phyloP scores from a whole-genome alignment of 1,139 yeast species.

The Taphrina sp. region DNA sequence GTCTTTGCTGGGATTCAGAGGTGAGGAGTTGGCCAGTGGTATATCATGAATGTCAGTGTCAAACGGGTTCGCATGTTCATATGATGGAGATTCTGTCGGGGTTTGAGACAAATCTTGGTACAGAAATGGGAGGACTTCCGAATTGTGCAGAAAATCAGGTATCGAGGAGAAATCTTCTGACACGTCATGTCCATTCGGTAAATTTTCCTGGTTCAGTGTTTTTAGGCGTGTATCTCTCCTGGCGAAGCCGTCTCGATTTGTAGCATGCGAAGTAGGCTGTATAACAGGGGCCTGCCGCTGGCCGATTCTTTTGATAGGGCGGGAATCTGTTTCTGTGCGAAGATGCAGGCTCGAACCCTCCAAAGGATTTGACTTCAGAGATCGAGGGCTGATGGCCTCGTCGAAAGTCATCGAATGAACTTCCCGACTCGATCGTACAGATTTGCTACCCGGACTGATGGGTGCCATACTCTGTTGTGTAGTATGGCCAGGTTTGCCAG shows the following conservation, averaged over 20 bases:
- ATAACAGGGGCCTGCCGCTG: background rate
- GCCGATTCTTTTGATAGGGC: background rate
- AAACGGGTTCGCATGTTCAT: background rate
- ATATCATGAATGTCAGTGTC: background rate
- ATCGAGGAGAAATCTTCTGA: too few relatives aligned
- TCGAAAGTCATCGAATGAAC: background rate
- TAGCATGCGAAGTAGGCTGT: background rate
- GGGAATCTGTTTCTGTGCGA: background rate
- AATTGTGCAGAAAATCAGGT: too few relatives aligned
- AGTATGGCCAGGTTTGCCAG: too few relatives aligned
- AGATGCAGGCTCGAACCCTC: background rate
- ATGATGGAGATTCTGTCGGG: background rate
- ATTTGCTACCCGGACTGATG: too few relatives aligned
- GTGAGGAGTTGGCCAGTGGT: background rate
- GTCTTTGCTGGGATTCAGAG: slow-evolving; percentile 5
- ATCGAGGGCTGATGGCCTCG: background rate
- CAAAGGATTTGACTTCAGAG: background rate
- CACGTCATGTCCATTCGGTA: too few relatives aligned
- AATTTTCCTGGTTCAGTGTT: too few relatives aligned
- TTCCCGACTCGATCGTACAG: background rate
- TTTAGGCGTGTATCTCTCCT: too few relatives aligned
- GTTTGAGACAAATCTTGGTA: background rate
- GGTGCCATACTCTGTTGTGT: too few relatives aligned
- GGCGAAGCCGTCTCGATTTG: background rate
- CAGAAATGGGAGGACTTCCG: slow-evolving; percentile 9